Evolutionary conservation across 305 asterid genomes (phyloP), one percentile per base, ranked within the genome.

Genomic region (Rubia peregrina): DNA sequence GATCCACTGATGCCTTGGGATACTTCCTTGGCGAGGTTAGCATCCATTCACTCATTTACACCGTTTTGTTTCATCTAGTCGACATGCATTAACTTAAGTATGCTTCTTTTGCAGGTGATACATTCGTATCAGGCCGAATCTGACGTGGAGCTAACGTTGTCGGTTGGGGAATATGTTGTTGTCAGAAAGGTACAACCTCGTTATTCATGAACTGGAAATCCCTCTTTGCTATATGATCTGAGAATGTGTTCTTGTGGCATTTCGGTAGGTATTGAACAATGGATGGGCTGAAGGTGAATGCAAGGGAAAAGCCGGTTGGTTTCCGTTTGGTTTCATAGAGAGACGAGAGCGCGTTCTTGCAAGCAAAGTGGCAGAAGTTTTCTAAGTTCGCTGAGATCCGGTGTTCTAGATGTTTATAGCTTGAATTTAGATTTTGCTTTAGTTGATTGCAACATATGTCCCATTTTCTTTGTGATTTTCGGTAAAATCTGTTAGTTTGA

Each of bases 231-330:
- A 13, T 21, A 0, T 33, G 33, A 4, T 14, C 51, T 69, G 38
- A 21, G n/a, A 70, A 21, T 17, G 22, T 51, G 6, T 6, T 16
- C 17, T 11, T 11, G 9, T 61, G 43, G 30, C 63, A 44, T 57
- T 66, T 75, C 40, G 71, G 19, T 82, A 89, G 96, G 88, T 89
- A 73, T 79, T 71, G 1, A 82, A 82, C 81, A 83, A 86, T 66
- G 96, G 96, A 2, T 89, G 96, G 94, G 96, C 91, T 1, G 94
- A 89, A 82, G 96, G 94, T 13, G 94, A 89, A 80, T 87, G 94
- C 90, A 84, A 78, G 80, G 91, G 96, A 53, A 82, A 81, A 49
- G 90, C 91, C 10, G 91, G 96, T 48, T 87, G 96, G 94, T 87
- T 89, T 73, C 94, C 94, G 0, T 73, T 77, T 9, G 88, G 81